Conservation (phyloP, 2,329 filamentous ascomycete genomes). For the Plectosphaerella plurivora region DNA sequence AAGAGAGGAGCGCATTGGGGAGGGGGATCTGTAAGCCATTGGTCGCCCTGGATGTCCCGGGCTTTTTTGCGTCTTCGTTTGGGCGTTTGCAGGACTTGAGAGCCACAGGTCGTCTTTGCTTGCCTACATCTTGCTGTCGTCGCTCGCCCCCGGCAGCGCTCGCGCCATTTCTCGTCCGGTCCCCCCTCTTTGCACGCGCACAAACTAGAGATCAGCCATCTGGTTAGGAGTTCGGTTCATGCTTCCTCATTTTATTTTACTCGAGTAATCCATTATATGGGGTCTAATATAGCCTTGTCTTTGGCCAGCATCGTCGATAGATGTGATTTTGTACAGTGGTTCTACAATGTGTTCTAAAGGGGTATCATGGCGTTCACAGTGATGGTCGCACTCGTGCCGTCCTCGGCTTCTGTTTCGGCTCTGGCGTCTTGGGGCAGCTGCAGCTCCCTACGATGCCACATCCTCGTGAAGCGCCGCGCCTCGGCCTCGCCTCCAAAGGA, state of each 20-base stretch:
- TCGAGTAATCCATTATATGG: conserved; percentile 23
- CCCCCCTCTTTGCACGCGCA: too few species aligned
- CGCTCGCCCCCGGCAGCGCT: too few species aligned
- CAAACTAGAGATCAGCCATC: conserved; percentile 32
- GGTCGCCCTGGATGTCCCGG: too few species aligned
- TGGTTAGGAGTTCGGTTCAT: conserved; percentile 38
- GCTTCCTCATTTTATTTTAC: background rate
- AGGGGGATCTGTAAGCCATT: too few species aligned
- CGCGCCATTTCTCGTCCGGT: too few species aligned
- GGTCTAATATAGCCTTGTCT: conserved; percentile 33
- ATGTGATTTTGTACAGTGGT: background rate
- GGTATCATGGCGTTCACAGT: conserved; percentile 8
- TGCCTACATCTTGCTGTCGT: too few species aligned
- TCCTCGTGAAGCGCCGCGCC: conserved; percentile 34
- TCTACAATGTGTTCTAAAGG: conserved; percentile 3
- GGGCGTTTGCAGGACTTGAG: too few species aligned
- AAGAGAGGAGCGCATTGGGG: too few species aligned
- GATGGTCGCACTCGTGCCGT: background rate
- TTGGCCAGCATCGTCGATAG: background rate
- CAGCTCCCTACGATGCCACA: conserved; percentile 32
- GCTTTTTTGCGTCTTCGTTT: too few species aligned
- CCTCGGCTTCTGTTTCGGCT: background rate
- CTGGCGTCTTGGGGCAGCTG: background rate
- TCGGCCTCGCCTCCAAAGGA: conserved; percentile 22
- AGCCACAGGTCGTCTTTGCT: too few species aligned